Evolutionary conservation across 768 basidiomycete species (phyloP), one percentile per base, ranked within the genome.

Genomic region (Tephrocybe sp.): DNA sequence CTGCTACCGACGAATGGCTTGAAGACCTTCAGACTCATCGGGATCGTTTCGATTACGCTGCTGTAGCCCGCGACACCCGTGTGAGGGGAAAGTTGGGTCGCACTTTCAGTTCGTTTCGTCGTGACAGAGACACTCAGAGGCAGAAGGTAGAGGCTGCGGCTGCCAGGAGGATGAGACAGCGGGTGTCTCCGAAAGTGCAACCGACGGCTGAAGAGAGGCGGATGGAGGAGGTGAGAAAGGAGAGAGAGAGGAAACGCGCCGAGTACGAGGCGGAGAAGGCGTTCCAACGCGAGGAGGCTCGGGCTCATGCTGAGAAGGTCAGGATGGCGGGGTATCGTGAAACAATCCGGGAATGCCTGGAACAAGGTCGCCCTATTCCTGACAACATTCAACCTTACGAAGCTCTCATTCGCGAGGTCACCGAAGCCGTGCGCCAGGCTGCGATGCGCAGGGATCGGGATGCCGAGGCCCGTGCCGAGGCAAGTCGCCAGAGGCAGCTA

Each of bases 331-430:
- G 29, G 2, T 11, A 51, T 34, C 44, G 43, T 25, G 50, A 45
- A 23, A 19, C 33, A 16, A 51, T 51, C 23, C 50, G 50, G 13
- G 15, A 23, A 8, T 45, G 43, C 30, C 37, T 51, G 38, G 50
- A 51, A 41, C 43, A 51, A 22, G 37, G 37, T 19, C 44, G 29
- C 4, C 38, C 37, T 27, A 25, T 29, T 10, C 50, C 50, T 12
- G 19, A 11, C 44, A 51, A 13, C 38, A 45, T 16, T 44, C 19
- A 30, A 30, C 45, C 7, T 44, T 36, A 40, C 38, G 40, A 23
- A 44, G 38, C 24, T n/a, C 50, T 51, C 30, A 46, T 51, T 21
- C 44, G 41, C 19, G 50, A 51, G 39, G 33, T 51, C 23, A 19
- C 43, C 13, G 34, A 41, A 13, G 10, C 23, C 10, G 29, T 51